A percentile compares a stretch with the other conserved stretches of the same genome.
Conservation (phyloP, 2,329 filamentous ascomycete species). For the Hymenoscyphus linearis region DNA sequence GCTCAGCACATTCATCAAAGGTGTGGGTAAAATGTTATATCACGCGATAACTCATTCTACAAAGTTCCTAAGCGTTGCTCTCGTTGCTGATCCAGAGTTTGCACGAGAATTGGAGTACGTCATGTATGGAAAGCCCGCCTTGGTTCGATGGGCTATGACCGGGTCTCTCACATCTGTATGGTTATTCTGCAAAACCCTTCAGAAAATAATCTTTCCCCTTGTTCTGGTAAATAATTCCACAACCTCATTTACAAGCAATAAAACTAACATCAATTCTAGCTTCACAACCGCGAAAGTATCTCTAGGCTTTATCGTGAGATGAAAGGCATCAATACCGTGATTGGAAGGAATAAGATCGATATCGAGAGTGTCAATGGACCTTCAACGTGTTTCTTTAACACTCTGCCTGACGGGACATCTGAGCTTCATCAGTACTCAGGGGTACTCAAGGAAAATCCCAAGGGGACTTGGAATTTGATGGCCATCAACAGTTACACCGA, state of each 20-base stretch:
- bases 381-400: constrained; percentile 41
- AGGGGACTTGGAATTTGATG: constrained; percentile 36
- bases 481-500: constrained; percentile 43
- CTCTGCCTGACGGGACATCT: constrained; percentile 6
- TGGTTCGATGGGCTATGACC: constrained; percentile 32
- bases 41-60: constrained; percentile 4
- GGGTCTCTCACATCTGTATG: constrained; percentile 25
- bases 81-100: constrained; percentile 40
- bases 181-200: background rate
- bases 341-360: constrained; percentile 32
- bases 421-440: constrained; percentile 18
- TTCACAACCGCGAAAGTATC: background rate
- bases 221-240: background rate
- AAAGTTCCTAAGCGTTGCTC: constrained; percentile 40
- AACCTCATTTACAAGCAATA: background rate
- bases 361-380: constrained; percentile 40
- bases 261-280: background rate
- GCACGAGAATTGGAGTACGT: constrained; percentile 39
- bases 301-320: constrained; percentile 2
- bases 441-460: constrained; percentile 38
- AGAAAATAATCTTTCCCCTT: background rate
- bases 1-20: background rate
- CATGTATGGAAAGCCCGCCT: background rate
- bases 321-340: constrained; percentile 4
- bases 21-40: background rate